These are phyloP conservation scores for Pisolithus microcarpus DNA, from an alignment of 768 basidiomycete genomes.

Conservation along the genomic window DNA sequence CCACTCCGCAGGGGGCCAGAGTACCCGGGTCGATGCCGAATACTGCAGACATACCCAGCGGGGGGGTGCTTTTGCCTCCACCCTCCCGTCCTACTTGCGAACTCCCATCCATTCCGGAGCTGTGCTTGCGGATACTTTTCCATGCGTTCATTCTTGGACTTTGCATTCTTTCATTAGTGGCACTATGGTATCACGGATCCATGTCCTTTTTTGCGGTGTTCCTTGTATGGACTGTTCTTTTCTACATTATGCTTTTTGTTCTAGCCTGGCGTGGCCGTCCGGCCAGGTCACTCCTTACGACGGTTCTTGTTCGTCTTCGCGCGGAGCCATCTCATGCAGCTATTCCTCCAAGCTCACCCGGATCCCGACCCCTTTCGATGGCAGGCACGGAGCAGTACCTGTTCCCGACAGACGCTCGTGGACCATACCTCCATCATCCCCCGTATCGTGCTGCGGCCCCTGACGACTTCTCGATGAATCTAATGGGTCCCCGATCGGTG, in stretches of 20 bases:
- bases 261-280: conserved; percentile 57
- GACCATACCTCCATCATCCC: conserved; percentile 68
- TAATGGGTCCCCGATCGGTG: conserved; percentile 40
- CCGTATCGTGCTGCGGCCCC: conserved; percentile 42
- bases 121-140: conserved; percentile 43
- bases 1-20: conserved; percentile 50
- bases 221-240: conserved; percentile 51
- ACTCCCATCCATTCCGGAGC: conserved; percentile 32
- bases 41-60: conserved; percentile 44
- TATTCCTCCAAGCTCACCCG: conserved; percentile 30
- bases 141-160: conserved; percentile 56
- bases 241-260: conserved; percentile 47
- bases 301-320: conserved; percentile 40
- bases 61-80: conserved; percentile 30
- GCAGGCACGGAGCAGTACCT: conserved; percentile 35
- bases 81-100: conserved; percentile 18
- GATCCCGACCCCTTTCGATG: conserved; percentile 35
- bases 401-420: conserved; percentile 38
- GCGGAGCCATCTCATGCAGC: conserved; percentile 20
- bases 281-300: conserved; percentile 48
- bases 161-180: conserved; percentile 48
- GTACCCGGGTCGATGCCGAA: conserved; percentile 42
- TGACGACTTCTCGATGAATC: conserved; percentile 36
- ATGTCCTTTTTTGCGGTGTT: conserved; percentile 55
- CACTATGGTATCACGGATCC: conserved; percentile 52